These are phyloP conservation scores for Trametes cinnabarina DNA, from an alignment of 768 basidiomycete genomes.

Conservation along the genomic window DNA sequence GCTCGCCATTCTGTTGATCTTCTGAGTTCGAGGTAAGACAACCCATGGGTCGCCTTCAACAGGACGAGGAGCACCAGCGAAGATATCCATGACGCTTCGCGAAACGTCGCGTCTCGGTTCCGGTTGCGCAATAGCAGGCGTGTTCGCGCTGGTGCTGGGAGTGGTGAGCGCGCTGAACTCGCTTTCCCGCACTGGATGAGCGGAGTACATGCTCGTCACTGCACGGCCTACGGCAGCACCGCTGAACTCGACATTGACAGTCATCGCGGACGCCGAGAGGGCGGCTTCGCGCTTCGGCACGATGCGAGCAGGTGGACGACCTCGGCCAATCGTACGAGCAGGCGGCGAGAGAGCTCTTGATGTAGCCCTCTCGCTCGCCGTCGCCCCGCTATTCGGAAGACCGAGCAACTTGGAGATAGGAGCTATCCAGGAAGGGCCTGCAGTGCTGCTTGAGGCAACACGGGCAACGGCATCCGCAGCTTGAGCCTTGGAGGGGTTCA, in stretches of 20 bases:
- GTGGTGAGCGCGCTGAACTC: slow-evolving; percentile 11
- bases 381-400: slow-evolving; percentile 32
- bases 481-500: slow-evolving; percentile 57
- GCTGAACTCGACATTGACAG: slow-evolving; percentile 95
- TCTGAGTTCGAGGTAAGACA: slow-evolving; percentile 45
- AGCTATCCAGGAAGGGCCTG: slow-evolving; percentile 65
- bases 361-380: slow-evolving; percentile 29
- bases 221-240: slow-evolving; percentile 63
- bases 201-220: slow-evolving; percentile 41
- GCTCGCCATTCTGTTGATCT: background rate
- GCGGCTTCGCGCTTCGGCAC: slow-evolving; percentile 84
- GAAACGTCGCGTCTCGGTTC: slow-evolving; percentile 20
- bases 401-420: slow-evolving; percentile 82
- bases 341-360: slow-evolving; percentile 26
- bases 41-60: slow-evolving; percentile 67
- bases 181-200: slow-evolving; percentile 16
- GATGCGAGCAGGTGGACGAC: slow-evolving; percentile 41
- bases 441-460: slow-evolving; percentile 29
- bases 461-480: slow-evolving; percentile 37
- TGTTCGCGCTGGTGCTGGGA: slow-evolving; percentile 3
- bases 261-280: slow-evolving; percentile 82
- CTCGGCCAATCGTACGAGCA: slow-evolving; percentile 22
- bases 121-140: slow-evolving; percentile 13
- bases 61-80: slow-evolving; percentile 77
- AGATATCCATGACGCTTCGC: slow-evolving; percentile 74